phyloP scores from a whole-genome alignment of 331 rosid species.

The Stylosanthes scabra region DNA sequence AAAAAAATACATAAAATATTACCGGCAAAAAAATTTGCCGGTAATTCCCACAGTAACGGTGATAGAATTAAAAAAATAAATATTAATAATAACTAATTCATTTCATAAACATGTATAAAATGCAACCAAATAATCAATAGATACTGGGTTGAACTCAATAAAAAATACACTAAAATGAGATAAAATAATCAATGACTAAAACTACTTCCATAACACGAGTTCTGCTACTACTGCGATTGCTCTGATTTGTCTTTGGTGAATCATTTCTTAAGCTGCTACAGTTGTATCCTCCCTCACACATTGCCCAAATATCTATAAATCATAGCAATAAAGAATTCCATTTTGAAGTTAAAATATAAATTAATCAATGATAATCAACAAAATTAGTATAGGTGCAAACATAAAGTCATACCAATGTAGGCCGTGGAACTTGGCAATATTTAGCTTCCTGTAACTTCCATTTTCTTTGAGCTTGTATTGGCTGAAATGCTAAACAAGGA shows the following conservation, averaged over 20 bases:
- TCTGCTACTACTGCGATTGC: constrained; percentile 49
- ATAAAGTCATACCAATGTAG: constrained; percentile 55
- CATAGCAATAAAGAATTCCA: constrained; percentile 3
- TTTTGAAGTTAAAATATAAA: neutral
- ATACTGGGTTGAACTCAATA: no score
- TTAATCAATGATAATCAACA: constrained; percentile 11
- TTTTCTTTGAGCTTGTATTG: constrained; percentile 34
- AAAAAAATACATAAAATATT: no score
- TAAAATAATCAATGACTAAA: no score
- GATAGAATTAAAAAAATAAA: no score
- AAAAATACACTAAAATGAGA: no score
- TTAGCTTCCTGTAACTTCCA: constrained; percentile 77
- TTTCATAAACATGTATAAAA: no score
- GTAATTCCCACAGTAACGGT: no score
- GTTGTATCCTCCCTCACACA: constrained; percentile 63
- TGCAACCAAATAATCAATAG: no score
- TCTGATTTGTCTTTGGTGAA: constrained; percentile 38
- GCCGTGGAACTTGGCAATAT: constrained; percentile 63
- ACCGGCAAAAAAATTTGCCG: no score
- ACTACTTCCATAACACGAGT: constrained; percentile 85
- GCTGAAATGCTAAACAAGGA: constrained; percentile 36
- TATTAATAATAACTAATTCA: no score
- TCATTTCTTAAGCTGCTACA: constrained; percentile 43
- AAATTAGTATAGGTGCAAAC: constrained; percentile 11
- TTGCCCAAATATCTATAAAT: constrained; percentile 60